Conservation (phyloP, 257 asterid species). For the Plantago major region DNA sequence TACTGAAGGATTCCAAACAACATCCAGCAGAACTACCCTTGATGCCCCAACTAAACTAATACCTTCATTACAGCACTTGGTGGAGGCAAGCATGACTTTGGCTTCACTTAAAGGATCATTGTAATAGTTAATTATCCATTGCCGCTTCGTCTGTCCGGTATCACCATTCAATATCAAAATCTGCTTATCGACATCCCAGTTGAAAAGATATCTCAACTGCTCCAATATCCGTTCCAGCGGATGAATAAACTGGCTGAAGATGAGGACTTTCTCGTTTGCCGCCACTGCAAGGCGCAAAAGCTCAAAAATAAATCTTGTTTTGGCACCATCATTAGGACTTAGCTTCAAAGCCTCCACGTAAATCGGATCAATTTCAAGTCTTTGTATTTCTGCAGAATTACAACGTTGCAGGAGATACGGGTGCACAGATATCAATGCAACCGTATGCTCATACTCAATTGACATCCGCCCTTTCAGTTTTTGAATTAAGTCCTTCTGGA, state of each 20-base stretch:
- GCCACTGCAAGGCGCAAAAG: background rate
- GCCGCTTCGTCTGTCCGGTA: background rate
- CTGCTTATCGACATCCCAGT: background rate
- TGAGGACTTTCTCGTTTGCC: background rate
- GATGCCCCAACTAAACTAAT: no score
- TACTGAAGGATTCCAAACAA: no score
- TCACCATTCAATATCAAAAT: background rate
- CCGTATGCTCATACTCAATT: no score
- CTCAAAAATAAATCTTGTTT: background rate
- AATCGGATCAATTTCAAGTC: background rate
- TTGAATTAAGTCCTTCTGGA: no score
- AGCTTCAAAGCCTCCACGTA: background rate
- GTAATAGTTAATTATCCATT: no score
- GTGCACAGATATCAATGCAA: no score
- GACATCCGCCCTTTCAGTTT: no score
- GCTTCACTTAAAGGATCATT: no score
- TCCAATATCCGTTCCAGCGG: background rate
- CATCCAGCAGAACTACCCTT: no score
- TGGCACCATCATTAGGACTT: background rate
- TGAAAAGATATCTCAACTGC: background rate
- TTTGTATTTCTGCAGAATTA: background rate
- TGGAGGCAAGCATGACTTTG: no score
- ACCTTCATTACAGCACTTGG: no score
- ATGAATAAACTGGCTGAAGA: background rate
- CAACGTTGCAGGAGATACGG: conserved; percentile 13